Percentiles rank a stretch among this genome's conserved stretches.
phyloP scores from a whole-genome alignment of 371 early-diverging fungal genomes.

The Mucor saturninus region DNA sequence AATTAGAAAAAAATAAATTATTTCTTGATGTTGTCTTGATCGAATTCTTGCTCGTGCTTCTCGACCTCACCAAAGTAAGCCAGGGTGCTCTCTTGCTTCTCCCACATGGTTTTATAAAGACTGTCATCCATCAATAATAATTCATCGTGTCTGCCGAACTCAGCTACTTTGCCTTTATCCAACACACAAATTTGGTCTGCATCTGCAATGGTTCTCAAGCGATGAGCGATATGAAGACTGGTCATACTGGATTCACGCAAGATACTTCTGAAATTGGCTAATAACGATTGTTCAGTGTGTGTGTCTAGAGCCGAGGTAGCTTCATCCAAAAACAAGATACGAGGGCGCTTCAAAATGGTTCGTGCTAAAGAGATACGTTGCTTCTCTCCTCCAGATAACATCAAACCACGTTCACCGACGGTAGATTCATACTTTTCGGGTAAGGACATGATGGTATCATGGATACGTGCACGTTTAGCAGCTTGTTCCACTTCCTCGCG shows the following conservation, averaged over 20 bases:
- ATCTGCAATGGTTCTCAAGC: conserved; percentile 77
- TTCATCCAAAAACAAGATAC: conserved; percentile 89
- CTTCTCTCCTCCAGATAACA: conserved; percentile 95
- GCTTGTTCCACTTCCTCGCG: conserved; percentile 76
- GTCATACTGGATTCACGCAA: conserved; percentile 66
- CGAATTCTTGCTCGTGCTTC: conserved; percentile 23
- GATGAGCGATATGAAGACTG: conserved; percentile 84
- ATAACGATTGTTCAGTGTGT: conserved; percentile 84
- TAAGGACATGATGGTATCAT: conserved; percentile 70
- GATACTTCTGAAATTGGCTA: conserved; percentile 75
- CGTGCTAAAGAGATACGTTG: conserved; percentile 72
- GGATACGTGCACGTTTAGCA: conserved; percentile 84
- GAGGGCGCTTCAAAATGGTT: conserved; percentile 80
- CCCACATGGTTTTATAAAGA: conserved; percentile 89
- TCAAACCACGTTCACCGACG: conserved; percentile 93
- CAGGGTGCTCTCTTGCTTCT: conserved; percentile 61
- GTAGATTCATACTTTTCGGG: conserved; percentile 85
- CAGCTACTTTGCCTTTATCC: conserved; percentile 64
- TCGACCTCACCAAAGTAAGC: conserved; percentile 27
- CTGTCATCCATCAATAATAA: conserved; percentile 63
- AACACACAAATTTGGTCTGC: conserved; percentile 84
- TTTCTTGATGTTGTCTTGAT: conserved; percentile 14
- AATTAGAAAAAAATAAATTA: neutral
- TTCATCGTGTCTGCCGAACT: conserved; percentile 75
- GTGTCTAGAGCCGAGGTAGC: conserved; percentile 94